Conservation (phyloP, 495 filamentous ascomycete genomes). For the Aspergillus carlsbadensis region DNA sequence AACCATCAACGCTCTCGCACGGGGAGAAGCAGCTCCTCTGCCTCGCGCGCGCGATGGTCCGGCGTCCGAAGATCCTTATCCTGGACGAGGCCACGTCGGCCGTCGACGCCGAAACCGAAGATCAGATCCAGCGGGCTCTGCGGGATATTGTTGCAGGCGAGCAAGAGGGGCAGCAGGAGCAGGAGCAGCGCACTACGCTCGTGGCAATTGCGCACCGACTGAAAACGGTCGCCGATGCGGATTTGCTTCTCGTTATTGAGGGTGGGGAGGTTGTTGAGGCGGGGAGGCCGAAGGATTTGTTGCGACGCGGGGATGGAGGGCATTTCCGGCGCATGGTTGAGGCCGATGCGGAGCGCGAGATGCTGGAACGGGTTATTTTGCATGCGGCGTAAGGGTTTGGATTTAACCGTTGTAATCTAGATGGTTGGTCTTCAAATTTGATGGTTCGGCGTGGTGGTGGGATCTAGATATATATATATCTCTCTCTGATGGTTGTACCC, state of each 20-base stretch:
- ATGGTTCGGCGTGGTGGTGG: too few relatives aligned
- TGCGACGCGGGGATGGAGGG: conserved; percentile 46
- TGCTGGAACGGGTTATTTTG: conserved; percentile 12
- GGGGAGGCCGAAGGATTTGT: conserved; percentile 60
- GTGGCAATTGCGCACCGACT: conserved; percentile 77
- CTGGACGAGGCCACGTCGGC: conserved; percentile 82
- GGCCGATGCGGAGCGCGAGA: conserved; percentile 62
- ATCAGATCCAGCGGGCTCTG: conserved; percentile 22
- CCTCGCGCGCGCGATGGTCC: conserved; percentile 73
- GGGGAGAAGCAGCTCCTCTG: conserved; percentile 79
- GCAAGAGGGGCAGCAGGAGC: too few relatives aligned
- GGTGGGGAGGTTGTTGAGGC: conserved; percentile 66
- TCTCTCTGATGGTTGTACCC: too few relatives aligned
- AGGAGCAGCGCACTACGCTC: conserved; percentile 68
- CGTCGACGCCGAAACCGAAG: conserved; percentile 75
- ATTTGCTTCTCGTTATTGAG: conserved; percentile 69
- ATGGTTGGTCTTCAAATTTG: too few relatives aligned
- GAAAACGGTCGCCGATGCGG: conserved; percentile 74
- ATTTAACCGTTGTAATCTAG: too few relatives aligned
- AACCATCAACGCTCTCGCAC: conserved; percentile 67
- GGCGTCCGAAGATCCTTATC: conserved; percentile 70
- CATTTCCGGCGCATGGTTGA: conserved; percentile 66
- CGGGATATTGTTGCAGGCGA: too few relatives aligned
- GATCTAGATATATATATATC: too few relatives aligned
- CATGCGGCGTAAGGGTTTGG: too few relatives aligned